Percentiles rank a stretch among this genome's conserved stretches.
phyloP scores from a whole-genome alignment of 768 basidiomycete species.

The Mycena pura region DNA sequence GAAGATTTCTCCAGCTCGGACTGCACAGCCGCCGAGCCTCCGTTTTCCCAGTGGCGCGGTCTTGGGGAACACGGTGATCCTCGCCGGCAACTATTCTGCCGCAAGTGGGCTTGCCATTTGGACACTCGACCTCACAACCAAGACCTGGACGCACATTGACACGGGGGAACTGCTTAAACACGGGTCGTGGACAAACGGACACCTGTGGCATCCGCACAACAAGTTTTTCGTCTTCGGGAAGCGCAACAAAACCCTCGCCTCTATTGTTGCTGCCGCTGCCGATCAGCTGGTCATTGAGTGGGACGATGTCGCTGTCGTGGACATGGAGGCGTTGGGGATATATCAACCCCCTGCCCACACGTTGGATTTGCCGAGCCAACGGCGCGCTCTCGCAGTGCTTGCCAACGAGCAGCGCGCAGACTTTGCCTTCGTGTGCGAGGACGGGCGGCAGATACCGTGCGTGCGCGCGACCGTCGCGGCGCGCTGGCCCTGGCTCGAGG shows the following conservation, averaged over 20 bases:
- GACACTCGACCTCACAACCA: constrained; percentile 18
- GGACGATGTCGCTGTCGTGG: constrained; percentile 17
- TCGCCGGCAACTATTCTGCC: constrained; percentile 14
- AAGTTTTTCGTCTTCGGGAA: constrained; percentile 25
- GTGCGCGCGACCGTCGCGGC: constrained; percentile 9
- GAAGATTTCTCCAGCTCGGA: not conserved
- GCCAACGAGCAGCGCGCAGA: constrained; percentile 1
- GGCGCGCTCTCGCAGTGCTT: constrained; percentile 15
- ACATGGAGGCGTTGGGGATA: constrained; percentile 26
- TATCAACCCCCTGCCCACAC: constrained; percentile 24
- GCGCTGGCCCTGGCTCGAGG: constrained; percentile 26
- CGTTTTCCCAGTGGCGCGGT: constrained; percentile 20
- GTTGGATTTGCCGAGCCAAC: constrained; percentile 6
- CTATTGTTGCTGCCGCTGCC: not conserved
- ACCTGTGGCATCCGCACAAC: constrained; percentile 17
- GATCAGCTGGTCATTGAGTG: not conserved
- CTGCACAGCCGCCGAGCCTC: not conserved
- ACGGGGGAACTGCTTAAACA: constrained; percentile 1
- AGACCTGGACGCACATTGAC: constrained; percentile 13
- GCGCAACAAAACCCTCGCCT: not conserved
- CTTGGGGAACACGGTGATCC: constrained; percentile 20
- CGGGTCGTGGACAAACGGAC: constrained; percentile 19
- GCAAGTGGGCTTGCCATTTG: constrained; percentile 16
- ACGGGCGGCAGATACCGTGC: constrained; percentile 24
- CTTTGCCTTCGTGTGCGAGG: constrained; percentile 25